A percentile compares a stretch with the other conserved stretches of the same genome.
phyloP scores from a whole-genome alignment of 495 filamentous ascomycete genomes.

The Neurospora tetrasperma region DNA sequence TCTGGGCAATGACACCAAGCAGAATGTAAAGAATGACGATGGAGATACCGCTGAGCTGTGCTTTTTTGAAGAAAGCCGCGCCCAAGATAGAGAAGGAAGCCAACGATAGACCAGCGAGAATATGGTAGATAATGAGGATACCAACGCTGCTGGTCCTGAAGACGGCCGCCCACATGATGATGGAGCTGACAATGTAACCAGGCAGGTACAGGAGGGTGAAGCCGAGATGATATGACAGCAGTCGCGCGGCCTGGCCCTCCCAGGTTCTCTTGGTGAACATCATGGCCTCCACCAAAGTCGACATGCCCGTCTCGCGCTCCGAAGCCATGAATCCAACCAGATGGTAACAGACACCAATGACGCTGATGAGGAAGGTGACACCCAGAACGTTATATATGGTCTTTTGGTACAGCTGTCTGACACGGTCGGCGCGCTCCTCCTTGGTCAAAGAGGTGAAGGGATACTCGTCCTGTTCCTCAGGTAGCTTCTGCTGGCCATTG shows the following conservation, averaged over 20 bases:
- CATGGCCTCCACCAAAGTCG: constrained; percentile 72
- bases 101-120: constrained; percentile 55
- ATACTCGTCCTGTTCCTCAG: constrained; percentile 49
- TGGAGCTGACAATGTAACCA: constrained; percentile 57
- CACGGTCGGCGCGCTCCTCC: constrained; percentile 48
- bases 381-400: constrained; percentile 57
- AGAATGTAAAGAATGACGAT: constrained; percentile 53
- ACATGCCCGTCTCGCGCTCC: constrained; percentile 71
- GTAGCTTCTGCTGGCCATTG: constrained; percentile 33
- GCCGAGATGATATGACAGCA: constrained; percentile 56
- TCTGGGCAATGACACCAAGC: constrained; percentile 60
- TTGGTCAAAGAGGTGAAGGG: constrained; percentile 59
- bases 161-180: constrained; percentile 50
- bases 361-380: constrained; percentile 55
- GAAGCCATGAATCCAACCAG: constrained; percentile 64
- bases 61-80: constrained; percentile 63
- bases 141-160: constrained; percentile 50
- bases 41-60: constrained; percentile 66
- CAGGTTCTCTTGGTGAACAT: constrained; percentile 56
- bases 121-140: constrained; percentile 51
- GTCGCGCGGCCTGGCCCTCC: constrained; percentile 56
- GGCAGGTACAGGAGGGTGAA: constrained; percentile 59
- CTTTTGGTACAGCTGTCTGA: constrained; percentile 57
- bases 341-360: constrained; percentile 66
- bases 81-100: constrained; percentile 60